Evolutionary conservation across 78 protist genomes (phyloP).

Genomic region (Dictyostelium purpureum): DNA sequence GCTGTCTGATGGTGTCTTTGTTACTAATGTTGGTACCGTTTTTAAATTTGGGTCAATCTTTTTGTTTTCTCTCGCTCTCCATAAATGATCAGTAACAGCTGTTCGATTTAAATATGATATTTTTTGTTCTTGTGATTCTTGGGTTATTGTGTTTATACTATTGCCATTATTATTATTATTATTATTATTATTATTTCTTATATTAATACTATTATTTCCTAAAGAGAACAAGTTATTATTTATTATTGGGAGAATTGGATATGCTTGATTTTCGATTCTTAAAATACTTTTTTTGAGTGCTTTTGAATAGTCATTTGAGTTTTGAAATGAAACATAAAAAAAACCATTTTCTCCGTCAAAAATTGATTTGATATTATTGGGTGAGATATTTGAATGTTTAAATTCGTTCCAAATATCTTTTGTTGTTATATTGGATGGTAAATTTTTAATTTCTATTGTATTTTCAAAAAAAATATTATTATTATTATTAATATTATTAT

Average conservation of each 20-base stretch:
- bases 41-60: neutral
- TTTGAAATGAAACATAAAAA: slow-evolving; percentile 36
- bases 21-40: neutral
- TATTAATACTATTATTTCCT: no score
- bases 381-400: neutral
- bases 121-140: neutral
- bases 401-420: slow-evolving; percentile 22
- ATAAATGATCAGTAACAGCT: slow-evolving; percentile 61
- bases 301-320: neutral
- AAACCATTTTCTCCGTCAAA: slow-evolving; percentile 54
- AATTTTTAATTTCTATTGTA: slow-evolving; percentile 56
- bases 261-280: neutral
- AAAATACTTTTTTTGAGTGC: slow-evolving; percentile 1
- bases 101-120: slow-evolving; percentile 50
- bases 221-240: no score
- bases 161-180: no score
- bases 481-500: neutral
- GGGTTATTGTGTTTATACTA: neutral
- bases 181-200: no score
- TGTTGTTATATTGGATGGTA: slow-evolving; percentile 29
- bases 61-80: slow-evolving; percentile 24
- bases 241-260: slow-evolving; percentile 6
- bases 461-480: slow-evolving; percentile 37
- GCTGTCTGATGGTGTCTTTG: slow-evolving; percentile 40
- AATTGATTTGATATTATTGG: slow-evolving; percentile 43